Evolutionary conservation across 2,329 filamentous ascomycete species (phyloP).

Genomic region (Paraphaeosphaeria minitans): DNA sequence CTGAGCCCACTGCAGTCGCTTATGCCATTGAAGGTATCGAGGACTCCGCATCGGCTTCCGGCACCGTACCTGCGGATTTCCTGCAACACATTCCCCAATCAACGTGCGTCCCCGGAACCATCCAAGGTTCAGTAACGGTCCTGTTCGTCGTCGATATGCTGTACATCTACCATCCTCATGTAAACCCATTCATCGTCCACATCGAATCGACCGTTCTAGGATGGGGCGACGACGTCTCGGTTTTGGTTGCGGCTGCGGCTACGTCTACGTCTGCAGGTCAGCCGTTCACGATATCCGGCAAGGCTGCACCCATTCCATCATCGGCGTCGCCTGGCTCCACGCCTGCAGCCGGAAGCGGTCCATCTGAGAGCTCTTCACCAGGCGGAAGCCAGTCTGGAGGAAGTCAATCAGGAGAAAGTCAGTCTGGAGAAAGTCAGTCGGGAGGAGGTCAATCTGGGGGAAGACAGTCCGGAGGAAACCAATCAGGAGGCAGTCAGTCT

Average conservation of each 20-base stretch:
- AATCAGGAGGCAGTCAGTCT: neutral
- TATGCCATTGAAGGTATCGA: slow-evolving; percentile 43
- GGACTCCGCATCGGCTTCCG: slow-evolving; percentile 31
- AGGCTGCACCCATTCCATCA: slow-evolving; percentile 9
- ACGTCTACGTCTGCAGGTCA: slow-evolving; percentile 10
- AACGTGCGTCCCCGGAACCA: slow-evolving; percentile 42
- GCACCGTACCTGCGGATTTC: slow-evolving; percentile 44
- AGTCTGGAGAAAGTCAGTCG: neutral
- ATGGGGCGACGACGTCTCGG: slow-evolving; percentile 26
- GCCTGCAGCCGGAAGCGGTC: neutral
- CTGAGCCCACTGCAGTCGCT: slow-evolving; percentile 43
- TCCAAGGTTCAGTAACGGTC: slow-evolving; percentile 49
- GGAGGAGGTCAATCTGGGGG: neutral
- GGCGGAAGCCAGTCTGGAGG: neutral
- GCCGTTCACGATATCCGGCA: slow-evolving; percentile 24
- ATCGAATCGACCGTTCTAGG: slow-evolving; percentile 37
- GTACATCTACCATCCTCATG: slow-evolving; percentile 29
- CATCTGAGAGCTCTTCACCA: neutral
- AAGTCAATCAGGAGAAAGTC: neutral
- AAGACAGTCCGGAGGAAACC: neutral
- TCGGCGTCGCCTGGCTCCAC: neutral
- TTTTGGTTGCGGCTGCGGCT: slow-evolving; percentile 17
- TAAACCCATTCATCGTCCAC: slow-evolving; percentile 34
- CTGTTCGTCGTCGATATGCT: slow-evolving; percentile 50
- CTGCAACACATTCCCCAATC: slow-evolving; percentile 41